Conservation (phyloP, 306 rosid species). For the Rubus parviflorus region DNA sequence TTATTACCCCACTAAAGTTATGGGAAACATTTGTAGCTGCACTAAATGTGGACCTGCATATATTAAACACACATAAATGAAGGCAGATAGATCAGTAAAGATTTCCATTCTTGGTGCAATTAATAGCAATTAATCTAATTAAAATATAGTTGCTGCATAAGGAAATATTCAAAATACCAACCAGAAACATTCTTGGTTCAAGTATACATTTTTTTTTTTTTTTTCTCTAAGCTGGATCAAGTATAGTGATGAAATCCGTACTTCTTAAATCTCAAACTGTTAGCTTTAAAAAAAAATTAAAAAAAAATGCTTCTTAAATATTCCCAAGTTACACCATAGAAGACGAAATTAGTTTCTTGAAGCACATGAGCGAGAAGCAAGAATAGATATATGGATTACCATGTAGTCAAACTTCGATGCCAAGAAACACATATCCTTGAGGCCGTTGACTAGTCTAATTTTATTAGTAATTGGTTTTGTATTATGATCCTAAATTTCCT, state of each 20-base stretch:
- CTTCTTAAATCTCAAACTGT: no score
- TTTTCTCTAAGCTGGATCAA: no score
- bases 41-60: constrained; percentile 58
- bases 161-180: not conserved
- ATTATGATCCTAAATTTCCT: not conserved
- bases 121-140: not conserved
- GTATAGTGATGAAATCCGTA: no score
- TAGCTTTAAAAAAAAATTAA: no score
- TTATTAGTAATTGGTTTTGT: not conserved
- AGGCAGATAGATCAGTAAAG: not conserved
- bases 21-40: constrained; percentile 60
- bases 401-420: not conserved
- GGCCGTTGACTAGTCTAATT: not conserved
- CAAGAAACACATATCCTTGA: not conserved
- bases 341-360: not conserved
- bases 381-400: no score
- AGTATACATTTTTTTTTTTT: not conserved
- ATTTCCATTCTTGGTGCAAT: not conserved
- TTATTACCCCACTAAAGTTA: constrained; percentile 42
- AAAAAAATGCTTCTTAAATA: not conserved
- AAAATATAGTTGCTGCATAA: not conserved
- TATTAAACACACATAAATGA: not conserved
- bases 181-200: not conserved
- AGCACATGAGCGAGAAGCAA: not conserved
- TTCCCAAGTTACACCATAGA: not conserved